phyloP scores from a whole-genome alignment of 2,329 filamentous ascomycete genomes.

The Neofusicoccum kwambonambiense region DNA sequence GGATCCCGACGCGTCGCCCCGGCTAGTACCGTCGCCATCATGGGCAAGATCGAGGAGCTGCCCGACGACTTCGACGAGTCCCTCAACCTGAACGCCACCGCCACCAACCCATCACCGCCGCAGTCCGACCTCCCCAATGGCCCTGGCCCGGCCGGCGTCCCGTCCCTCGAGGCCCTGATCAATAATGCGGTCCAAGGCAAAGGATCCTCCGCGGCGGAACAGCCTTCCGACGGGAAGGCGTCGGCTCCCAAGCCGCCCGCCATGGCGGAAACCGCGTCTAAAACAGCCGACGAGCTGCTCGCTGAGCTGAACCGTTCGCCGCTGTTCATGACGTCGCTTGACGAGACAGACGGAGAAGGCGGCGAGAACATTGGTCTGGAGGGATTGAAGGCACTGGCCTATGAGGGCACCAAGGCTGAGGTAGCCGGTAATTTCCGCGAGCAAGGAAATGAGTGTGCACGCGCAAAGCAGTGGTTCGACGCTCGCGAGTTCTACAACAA shows the following conservation, averaged over 20 bases:
- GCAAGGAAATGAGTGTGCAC: conserved; percentile 87
- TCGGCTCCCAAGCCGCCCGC: conserved; percentile 55
- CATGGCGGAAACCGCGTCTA: conserved; percentile 57
- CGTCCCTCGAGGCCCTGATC: conserved; percentile 14
- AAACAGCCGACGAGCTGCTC: conserved; percentile 60
- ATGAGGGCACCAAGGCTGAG: conserved; percentile 86
- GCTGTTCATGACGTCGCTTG: conserved; percentile 93
- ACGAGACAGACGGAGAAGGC: conserved; percentile 57
- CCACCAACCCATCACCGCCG: neutral
- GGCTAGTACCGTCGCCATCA: conserved; percentile 17
- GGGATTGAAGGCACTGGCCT: conserved; percentile 84
- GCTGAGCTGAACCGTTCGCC: conserved; percentile 69
- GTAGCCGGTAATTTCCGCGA: conserved; percentile 83
- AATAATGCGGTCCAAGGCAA: conserved; percentile 7
- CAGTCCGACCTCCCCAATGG: neutral
- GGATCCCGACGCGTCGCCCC: neutral
- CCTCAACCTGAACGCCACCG: conserved; percentile 38
- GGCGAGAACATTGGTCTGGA: conserved; percentile 81
- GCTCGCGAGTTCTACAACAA: conserved; percentile 91
- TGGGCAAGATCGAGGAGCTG: conserved; percentile 48
- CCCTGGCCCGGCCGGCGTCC: neutral
- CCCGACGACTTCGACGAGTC: conserved; percentile 52
- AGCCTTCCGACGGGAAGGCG: conserved; percentile 23
- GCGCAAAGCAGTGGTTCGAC: conserved; percentile 70
- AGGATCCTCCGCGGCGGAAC: neutral